Evolutionary conservation across 352 stramenopile species (phyloP).

Genomic region (Pythium pyrilobum): DNA sequence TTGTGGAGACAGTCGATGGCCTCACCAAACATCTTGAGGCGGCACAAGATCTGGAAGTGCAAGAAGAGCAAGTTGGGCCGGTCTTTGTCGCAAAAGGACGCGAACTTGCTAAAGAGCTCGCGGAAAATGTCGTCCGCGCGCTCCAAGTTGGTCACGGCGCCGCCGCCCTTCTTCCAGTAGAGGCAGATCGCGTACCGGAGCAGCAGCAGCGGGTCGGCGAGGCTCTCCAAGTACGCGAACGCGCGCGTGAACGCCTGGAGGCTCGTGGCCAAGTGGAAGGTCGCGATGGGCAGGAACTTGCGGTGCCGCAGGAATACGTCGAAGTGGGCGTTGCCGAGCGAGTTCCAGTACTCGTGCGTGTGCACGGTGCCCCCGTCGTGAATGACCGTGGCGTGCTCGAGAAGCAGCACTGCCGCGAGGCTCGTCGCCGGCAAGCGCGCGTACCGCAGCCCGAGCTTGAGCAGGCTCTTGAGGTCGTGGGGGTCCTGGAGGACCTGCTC

Average conservation of each 20-base stretch:
- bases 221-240: slow-evolving; percentile 58
- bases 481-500: slow-evolving; percentile 46
- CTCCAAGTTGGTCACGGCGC: slow-evolving; percentile 31
- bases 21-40: slow-evolving; percentile 44
- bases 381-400: slow-evolving; percentile 47
- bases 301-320: slow-evolving; percentile 55
- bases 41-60: slow-evolving; percentile 56
- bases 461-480: slow-evolving; percentile 32
- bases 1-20: slow-evolving; percentile 44
- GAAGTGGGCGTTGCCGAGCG: slow-evolving; percentile 54
- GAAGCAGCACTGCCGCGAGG: slow-evolving; percentile 41
- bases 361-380: slow-evolving; percentile 29
- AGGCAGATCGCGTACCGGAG: slow-evolving; percentile 57
- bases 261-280: slow-evolving; percentile 46
- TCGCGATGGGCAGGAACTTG: slow-evolving; percentile 50
- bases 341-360: slow-evolving; percentile 65
- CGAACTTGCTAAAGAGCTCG: slow-evolving; percentile 49
- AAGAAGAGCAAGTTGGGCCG: slow-evolving; percentile 49
- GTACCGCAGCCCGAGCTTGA: slow-evolving; percentile 61
- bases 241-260: slow-evolving; percentile 53
- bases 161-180: slow-evolving; percentile 48
- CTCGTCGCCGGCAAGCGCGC: slow-evolving; percentile 47
- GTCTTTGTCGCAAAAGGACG: slow-evolving; percentile 59
- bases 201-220: slow-evolving; percentile 51
- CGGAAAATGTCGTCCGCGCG: slow-evolving; percentile 50